phyloP scores from a whole-genome alignment of 345 rosid species.

The Salix udensis region DNA sequence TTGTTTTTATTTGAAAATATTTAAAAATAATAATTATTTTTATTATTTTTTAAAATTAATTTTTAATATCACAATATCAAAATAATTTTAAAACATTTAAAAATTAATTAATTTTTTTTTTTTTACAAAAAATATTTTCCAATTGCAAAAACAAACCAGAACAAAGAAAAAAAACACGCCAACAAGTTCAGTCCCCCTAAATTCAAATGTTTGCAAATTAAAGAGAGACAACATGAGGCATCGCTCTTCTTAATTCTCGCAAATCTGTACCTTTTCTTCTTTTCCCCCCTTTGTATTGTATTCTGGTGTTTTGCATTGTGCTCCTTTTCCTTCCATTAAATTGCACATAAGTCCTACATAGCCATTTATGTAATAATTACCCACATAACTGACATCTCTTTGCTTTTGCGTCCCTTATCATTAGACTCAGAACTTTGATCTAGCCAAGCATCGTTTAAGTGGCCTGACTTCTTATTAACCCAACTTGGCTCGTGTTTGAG shows the following conservation, averaged over 20 bases:
- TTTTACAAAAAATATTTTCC: no score
- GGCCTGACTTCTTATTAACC: no score
- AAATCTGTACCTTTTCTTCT: no score
- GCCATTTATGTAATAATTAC: background rate
- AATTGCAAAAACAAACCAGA: no score
- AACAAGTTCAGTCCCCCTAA: background rate
- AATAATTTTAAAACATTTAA: background rate
- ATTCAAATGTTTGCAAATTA: constrained; percentile 13
- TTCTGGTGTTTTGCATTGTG: background rate
- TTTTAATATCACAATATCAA: background rate
- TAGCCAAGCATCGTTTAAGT: background rate
- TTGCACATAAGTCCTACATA: background rate
- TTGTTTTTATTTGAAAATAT: no score
- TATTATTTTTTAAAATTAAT: no score
- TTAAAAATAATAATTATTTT: no score
- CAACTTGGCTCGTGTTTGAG: no score
- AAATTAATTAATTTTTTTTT: no score
- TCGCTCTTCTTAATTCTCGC: constrained; percentile 7
- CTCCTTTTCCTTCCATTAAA: background rate
- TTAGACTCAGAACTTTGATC: background rate
- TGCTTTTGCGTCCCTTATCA: background rate
- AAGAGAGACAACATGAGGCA: constrained; percentile 16
- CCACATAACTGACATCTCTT: background rate
- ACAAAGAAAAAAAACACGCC: background rate
- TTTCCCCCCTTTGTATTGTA: background rate